Percentiles rank a stretch among this genome's conserved stretches.
phyloP scores from a whole-genome alignment of 805 yeast species.

The Tetrapisispora iriomotensis region DNA sequence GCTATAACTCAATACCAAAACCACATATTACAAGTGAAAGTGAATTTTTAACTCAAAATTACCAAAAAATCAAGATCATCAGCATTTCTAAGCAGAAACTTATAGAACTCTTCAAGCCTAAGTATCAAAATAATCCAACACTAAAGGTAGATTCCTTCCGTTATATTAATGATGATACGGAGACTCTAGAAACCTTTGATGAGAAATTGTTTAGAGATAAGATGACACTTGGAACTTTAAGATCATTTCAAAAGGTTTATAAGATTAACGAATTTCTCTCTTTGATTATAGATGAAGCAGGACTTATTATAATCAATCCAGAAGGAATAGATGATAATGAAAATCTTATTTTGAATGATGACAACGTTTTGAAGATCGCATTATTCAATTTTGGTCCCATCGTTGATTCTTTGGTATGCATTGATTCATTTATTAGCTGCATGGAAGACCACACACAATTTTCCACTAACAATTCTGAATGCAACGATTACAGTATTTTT shows the following conservation, averaged over 20 bases:
- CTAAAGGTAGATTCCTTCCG: slow-evolving; percentile 12
- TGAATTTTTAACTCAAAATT: background rate
- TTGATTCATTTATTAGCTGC: slow-evolving; percentile 6
- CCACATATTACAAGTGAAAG: background rate
- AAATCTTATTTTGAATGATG: slow-evolving; percentile 5
- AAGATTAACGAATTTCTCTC: slow-evolving; percentile 16
- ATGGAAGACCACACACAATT: background rate
- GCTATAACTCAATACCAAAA: background rate
- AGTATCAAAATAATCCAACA: slow-evolving; percentile 14
- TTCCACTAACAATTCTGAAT: background rate
- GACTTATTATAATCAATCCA: slow-evolving; percentile 17
- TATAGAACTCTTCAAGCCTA: slow-evolving; percentile 17
- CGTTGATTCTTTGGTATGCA: slow-evolving; percentile 15
- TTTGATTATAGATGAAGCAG: slow-evolving; percentile 17
- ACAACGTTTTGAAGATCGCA: slow-evolving; percentile 11
- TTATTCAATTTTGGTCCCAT: slow-evolving; percentile 17
- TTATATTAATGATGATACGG: background rate
- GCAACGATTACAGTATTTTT: slow-evolving; percentile 4
- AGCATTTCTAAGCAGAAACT: background rate
- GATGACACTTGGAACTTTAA: slow-evolving; percentile 1
- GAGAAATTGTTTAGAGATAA: background rate
- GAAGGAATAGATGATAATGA: slow-evolving; percentile 7
- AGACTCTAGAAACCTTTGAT: background rate
- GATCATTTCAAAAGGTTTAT: slow-evolving; percentile 20
- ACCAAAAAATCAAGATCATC: background rate